Percentiles rank a stretch among this genome's conserved stretches.
phyloP scores from a whole-genome alignment of 75 land plant species.

The Picea glauca region DNA sequence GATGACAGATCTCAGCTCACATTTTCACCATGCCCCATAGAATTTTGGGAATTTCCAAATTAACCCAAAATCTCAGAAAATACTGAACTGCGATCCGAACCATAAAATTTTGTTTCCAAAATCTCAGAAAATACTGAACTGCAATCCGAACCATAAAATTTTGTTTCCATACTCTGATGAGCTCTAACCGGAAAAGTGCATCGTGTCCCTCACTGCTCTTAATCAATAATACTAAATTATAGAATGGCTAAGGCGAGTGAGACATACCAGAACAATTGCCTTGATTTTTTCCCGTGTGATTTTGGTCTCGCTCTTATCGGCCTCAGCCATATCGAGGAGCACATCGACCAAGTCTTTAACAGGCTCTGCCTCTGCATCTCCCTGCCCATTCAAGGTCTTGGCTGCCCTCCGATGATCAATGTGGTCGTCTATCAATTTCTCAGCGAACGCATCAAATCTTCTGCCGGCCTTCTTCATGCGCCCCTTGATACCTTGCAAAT shows the following conservation, averaged over 20 bases:
- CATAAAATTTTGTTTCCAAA: no score
- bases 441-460: conserved; percentile 25
- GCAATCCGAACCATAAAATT: no score
- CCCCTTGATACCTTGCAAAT: conserved; percentile 23
- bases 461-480: conserved; percentile 17
- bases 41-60: no score
- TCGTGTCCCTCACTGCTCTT: no score
- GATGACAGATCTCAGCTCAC: no score
- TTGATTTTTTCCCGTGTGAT: conserved; percentile 21
- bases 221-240: no score
- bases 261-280: conserved; percentile 26
- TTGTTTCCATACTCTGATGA: no score
- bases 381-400: not conserved
- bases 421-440: conserved; percentile 34
- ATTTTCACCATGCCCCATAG: no score
- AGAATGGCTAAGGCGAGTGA: not conserved
- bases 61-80: no score
- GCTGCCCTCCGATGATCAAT: not conserved
- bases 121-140: no score
- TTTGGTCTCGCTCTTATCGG: conserved; percentile 4
- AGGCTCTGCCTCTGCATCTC: not conserved
- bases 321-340: conserved; percentile 14
- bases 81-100: no score
- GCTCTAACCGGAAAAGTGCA: no score
- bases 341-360: conserved; percentile 24